Evolutionary conservation across 371 early-diverging fungal genomes (phyloP), one percentile per base, ranked within the genome.

Genomic region (Apophysomyces elegans): DNA sequence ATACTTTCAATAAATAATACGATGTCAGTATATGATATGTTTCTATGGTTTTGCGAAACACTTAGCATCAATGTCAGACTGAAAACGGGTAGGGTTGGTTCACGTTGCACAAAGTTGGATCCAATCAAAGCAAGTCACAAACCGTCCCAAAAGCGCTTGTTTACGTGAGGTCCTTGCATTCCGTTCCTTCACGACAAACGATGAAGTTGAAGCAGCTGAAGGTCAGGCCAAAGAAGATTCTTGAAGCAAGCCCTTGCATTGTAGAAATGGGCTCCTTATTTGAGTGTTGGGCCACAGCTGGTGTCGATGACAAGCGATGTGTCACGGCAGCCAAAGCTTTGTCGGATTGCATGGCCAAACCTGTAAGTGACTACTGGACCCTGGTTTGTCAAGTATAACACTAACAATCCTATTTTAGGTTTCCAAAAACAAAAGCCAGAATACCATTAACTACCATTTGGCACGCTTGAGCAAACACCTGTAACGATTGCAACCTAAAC

Each of bases 131-230:
- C 88, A 4, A 94, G 96, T 95, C 80, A 80, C 56, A 77, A 87
- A 26, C 81, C 89, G 5, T 88, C 92, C 9, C 96, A 96, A 0
- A 94, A 96, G 69, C 16, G n/a, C 54, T 80, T 97, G 46, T 96
- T 97, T 76, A 90, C 91, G 59, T 84, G 86, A 43, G 92, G 94
- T 62, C 98, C 97, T 4, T 95, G 96, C 72, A 76, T 98, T 58
- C 75, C 97, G 46, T 93, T 93, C 76, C 97, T 50, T 50, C 47
- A 63, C n/a, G 5, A 38, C 26, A 35, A 45, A 73, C 60, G 41
- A 88, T 88, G 88, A 86, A 85, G 74, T 84, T 86, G 71, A 88
- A 86, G 76, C 82, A 85, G 70, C 83, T 88, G 63, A 85, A 86
- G 70, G 86, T 86, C 50, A 79, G 85, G 73, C 88, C 88, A 57